phyloP scores from a whole-genome alignment of 2,329 filamentous ascomycete species.

The Colletotrichum abscissum region DNA sequence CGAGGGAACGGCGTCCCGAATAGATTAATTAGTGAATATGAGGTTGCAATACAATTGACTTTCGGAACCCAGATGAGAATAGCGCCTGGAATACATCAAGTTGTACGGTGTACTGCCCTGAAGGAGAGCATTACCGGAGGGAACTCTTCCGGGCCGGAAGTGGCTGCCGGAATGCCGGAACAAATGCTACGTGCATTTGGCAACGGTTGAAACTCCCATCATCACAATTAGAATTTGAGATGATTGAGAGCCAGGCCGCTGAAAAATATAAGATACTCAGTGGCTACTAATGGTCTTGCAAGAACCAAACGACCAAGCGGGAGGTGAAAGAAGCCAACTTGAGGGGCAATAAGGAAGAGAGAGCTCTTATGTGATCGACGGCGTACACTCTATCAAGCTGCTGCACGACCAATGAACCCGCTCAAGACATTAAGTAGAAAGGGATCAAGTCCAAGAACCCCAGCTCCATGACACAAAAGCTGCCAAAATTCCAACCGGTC shows the following conservation, averaged over 20 bases:
- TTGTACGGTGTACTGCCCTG: background rate
- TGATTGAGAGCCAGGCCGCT: background rate
- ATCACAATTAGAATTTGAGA: background rate
- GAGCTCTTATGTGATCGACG: background rate
- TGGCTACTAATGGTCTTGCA: background rate
- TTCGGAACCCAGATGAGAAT: background rate
- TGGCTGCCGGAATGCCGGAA: background rate
- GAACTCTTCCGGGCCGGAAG: slow-evolving; percentile 19
- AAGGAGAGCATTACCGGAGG: slow-evolving; percentile 12
- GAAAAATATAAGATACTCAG: background rate
- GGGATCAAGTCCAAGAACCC: slow-evolving; percentile 25
- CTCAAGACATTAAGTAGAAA: slow-evolving; percentile 24
- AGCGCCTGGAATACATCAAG: background rate
- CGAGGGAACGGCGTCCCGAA: background rate
- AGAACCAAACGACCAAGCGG: background rate
- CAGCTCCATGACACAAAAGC: slow-evolving; percentile 26
- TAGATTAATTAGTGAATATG: slow-evolving; percentile 11
- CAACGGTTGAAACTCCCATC: background rate
- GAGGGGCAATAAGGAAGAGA: background rate
- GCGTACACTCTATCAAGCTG: background rate
- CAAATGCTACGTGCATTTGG: background rate
- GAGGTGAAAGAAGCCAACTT: background rate
- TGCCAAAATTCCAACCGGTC: slow-evolving; percentile 27
- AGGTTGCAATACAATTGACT: background rate
- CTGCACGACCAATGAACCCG: slow-evolving; percentile 4